A percentile compares a stretch with the other conserved stretches of the same genome.
phyloP scores from a whole-genome alignment of 768 basidiomycete species.

The Amyloporia xantha region DNA sequence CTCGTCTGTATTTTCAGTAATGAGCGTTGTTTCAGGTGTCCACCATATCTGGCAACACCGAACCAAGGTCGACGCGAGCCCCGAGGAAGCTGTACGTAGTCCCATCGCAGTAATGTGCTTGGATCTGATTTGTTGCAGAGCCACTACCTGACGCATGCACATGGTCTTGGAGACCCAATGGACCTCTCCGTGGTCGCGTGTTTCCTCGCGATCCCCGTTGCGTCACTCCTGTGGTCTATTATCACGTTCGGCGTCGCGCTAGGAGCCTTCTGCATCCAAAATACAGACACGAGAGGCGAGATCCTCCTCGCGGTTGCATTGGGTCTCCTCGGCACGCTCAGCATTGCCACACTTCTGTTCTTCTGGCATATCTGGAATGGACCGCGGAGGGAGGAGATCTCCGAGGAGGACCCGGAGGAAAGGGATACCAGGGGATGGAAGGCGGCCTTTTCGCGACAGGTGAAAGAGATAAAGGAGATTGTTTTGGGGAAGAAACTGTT shows the following conservation, averaged over 20 bases:
- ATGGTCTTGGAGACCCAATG: conserved; percentile 5
- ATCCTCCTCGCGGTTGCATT: conserved; percentile 13
- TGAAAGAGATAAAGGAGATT: not conserved
- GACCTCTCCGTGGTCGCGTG: conserved; percentile 19
- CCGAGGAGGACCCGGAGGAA: not conserved
- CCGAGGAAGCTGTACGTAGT: not conserved
- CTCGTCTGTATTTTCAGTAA: not conserved
- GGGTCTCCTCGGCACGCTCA: conserved; percentile 7
- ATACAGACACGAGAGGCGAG: conserved; percentile 2
- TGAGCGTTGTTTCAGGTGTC: not conserved
- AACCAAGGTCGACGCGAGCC: not conserved
- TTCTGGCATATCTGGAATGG: conserved; percentile 23
- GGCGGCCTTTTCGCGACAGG: not conserved
- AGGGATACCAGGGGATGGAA: conserved; percentile 3
- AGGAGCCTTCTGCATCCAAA: conserved; percentile 16
- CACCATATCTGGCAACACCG: not conserved
- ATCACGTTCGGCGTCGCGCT: conserved; percentile 19
- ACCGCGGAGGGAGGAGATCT: conserved; percentile 7
- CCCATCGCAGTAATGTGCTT: too few relatives aligned
- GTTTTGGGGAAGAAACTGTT: too few relatives aligned
- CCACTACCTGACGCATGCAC: conserved; percentile 14
- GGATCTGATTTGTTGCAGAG: too few relatives aligned
- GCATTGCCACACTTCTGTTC: conserved; percentile 14
- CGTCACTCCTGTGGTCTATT: conserved; percentile 20
- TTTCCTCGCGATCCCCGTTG: conserved; percentile 21